A percentile compares a stretch with the other conserved stretches of the same genome.
Evolutionary conservation across 2,329 filamentous ascomycete species (phyloP).

Genomic region (Aspergillus sp.): DNA sequence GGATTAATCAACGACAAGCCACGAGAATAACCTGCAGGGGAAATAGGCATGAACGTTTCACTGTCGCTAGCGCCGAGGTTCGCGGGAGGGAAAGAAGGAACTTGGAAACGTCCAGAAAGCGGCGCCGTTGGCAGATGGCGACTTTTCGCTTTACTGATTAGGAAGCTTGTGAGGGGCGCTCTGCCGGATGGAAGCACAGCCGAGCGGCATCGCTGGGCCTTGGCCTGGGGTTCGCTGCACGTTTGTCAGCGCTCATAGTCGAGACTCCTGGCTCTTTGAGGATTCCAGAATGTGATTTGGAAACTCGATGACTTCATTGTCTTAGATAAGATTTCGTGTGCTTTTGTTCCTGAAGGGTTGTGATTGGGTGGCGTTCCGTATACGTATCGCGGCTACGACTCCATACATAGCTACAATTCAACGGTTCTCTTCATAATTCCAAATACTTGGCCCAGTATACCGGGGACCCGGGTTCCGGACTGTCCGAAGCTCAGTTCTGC

Average conservation of each 20-base stretch:
- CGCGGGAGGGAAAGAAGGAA: not conserved
- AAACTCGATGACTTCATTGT: conserved; percentile 8
- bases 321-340: not conserved
- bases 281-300: conserved; percentile 4
- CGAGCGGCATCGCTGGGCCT: not conserved
- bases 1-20: not conserved
- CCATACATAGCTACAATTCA: not conserved
- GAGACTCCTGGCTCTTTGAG: not conserved
- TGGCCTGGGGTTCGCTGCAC: not conserved
- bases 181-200: conserved; percentile 5
- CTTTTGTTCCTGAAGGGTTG: not conserved
- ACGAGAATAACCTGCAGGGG: not conserved
- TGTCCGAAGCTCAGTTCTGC: not conserved
- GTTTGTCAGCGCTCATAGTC: conserved; percentile 17
- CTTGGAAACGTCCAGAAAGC: not conserved
- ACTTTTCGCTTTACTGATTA: not conserved
- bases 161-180: conserved; percentile 13
- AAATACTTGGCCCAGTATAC: not conserved
- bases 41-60: conserved; percentile 1
- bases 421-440: conserved; percentile 4
- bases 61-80: conserved; percentile 8
- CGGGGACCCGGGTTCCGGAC: not conserved
- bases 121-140: not conserved
- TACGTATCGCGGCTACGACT: not conserved
- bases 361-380: conserved; percentile 1